Conservation (phyloP, 768 basidiomycete genomes). For the Boletus tomentosulus region DNA sequence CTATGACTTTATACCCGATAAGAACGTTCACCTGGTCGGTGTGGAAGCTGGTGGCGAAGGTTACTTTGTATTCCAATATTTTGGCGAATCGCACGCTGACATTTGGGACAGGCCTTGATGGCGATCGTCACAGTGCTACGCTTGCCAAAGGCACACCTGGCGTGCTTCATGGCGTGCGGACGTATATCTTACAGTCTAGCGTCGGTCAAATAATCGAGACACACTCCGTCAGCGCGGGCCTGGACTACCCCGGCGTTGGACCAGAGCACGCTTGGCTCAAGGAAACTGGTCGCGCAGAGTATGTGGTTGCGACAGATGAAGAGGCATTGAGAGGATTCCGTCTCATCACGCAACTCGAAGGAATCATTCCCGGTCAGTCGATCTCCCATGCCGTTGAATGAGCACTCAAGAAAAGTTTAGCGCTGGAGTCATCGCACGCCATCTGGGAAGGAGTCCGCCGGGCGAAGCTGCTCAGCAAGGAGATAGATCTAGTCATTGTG, state of each 20-base stretch:
- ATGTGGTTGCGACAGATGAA: conserved; percentile 90
- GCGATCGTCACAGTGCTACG: conserved; percentile 88
- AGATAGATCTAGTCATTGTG: conserved; percentile 87
- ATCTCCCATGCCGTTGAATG: neutral
- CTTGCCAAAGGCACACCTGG: conserved; percentile 88
- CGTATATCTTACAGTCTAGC: conserved; percentile 86
- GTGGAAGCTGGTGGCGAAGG: conserved; percentile 99
- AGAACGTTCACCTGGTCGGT: conserved; percentile 80
- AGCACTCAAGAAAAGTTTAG: conserved; percentile 36
- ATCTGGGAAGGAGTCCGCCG: conserved; percentile 88
- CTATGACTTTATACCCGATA: conserved; percentile 92
- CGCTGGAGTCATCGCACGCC: conserved; percentile 93
- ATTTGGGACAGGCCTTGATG: conserved; percentile 57
- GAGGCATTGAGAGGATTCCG: conserved; percentile 91
- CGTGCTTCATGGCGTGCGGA: conserved; percentile 93
- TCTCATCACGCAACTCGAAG: conserved; percentile 87
- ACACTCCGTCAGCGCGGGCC: conserved; percentile 92
- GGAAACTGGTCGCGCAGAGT: conserved; percentile 90
- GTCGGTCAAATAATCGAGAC: conserved; percentile 96
- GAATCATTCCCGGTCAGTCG: conserved; percentile 86
- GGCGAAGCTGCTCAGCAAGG: conserved; percentile 80
- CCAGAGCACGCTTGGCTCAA: conserved; percentile 98
- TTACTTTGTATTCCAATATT: conserved; percentile 40
- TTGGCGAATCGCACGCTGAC: conserved; percentile 7
- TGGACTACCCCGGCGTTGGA: conserved; percentile 97